phyloP scores from a whole-genome alignment of 2,329 filamentous ascomycete species.

The Rhytidhysteron rufulum region DNA sequence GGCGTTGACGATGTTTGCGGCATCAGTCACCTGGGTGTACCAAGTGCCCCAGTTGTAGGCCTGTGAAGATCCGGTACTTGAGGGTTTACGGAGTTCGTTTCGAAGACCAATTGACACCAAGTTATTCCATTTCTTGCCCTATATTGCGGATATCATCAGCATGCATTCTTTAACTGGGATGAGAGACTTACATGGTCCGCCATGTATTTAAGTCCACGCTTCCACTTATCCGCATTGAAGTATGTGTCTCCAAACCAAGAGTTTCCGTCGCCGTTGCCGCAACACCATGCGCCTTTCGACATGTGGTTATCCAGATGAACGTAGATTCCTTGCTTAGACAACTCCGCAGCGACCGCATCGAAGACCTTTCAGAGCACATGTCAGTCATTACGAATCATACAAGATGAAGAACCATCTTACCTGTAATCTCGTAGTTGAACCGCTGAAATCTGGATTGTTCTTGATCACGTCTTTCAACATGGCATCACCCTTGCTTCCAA shows the following conservation, averaged over 20 bases:
- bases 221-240: conserved; percentile 58
- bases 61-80: conserved; percentile 20
- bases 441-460: conserved; percentile 55
- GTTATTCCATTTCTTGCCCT: conserved; percentile 41
- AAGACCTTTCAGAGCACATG: conserved; percentile 38
- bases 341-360: conserved; percentile 49
- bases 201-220: conserved; percentile 59
- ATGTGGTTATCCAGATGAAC: conserved; percentile 35
- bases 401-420: conserved; percentile 6
- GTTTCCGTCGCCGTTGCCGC: conserved; percentile 47
- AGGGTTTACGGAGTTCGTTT: conserved; percentile 46
- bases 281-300: conserved; percentile 33
- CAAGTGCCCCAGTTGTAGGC: conserved; percentile 57
- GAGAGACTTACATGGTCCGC: conserved; percentile 45
- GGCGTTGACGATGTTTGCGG: conserved; percentile 48
- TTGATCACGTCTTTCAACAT: conserved; percentile 50
- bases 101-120: conserved; percentile 55
- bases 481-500: conserved; percentile 47
- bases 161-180: neutral
- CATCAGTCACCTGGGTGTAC: conserved; percentile 51
- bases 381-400: conserved; percentile 1
- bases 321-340: conserved; percentile 41
- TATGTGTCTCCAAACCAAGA: conserved; percentile 58
- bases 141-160: neutral
- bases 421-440: conserved; percentile 47